A percentile compares a stretch with the other conserved stretches of the same genome.
phyloP scores from a whole-genome alignment of 768 basidiomycete genomes.

The Hemileccinum rubropunctum region DNA sequence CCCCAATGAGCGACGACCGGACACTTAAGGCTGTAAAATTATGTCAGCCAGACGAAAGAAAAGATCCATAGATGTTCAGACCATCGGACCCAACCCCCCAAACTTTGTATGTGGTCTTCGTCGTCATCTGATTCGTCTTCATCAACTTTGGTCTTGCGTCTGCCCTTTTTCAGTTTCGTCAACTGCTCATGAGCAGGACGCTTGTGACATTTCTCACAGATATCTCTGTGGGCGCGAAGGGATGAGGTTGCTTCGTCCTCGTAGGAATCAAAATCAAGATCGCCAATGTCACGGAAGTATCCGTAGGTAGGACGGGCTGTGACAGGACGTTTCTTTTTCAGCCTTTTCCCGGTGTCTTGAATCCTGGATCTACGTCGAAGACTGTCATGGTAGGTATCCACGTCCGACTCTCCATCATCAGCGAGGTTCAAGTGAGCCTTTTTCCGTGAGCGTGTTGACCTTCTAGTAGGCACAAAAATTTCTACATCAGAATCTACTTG shows the following conservation, averaged over 20 bases:
- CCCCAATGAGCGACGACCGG: slow-evolving; percentile 76
- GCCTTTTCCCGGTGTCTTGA: slow-evolving; percentile 1
- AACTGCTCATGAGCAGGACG: slow-evolving; percentile 57
- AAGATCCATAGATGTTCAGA: slow-evolving; percentile 32
- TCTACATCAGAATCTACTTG: slow-evolving; percentile 29
- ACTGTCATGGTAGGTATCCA: slow-evolving; percentile 34
- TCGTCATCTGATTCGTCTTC: slow-evolving; percentile 53
- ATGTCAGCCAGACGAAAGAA: slow-evolving; percentile 9
- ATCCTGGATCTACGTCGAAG: slow-evolving; percentile 7
- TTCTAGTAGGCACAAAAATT: slow-evolving; percentile 30
- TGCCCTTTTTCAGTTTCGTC: slow-evolving; percentile 38
- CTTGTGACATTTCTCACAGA: slow-evolving; percentile 72
- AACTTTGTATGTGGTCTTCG: slow-evolving; percentile 41
- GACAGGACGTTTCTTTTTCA: slow-evolving; percentile 34
- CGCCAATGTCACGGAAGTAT: slow-evolving; percentile 40
- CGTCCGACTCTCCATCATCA: slow-evolving; percentile 32
- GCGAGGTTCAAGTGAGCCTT: slow-evolving; percentile 35
- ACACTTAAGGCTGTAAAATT: slow-evolving; percentile 62
- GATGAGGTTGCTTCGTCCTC: slow-evolving; percentile 57
- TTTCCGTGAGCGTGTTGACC: slow-evolving; percentile 49
- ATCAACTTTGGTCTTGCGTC: slow-evolving; percentile 37
- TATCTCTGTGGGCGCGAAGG: slow-evolving; percentile 56
- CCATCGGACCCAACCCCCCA: slow-evolving; percentile 89
- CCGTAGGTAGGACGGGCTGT: slow-evolving; percentile 49
- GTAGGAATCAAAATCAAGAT: slow-evolving; percentile 40